Conservation (phyloP, 331 rosid genomes). For the Telfairia occidentalis region DNA sequence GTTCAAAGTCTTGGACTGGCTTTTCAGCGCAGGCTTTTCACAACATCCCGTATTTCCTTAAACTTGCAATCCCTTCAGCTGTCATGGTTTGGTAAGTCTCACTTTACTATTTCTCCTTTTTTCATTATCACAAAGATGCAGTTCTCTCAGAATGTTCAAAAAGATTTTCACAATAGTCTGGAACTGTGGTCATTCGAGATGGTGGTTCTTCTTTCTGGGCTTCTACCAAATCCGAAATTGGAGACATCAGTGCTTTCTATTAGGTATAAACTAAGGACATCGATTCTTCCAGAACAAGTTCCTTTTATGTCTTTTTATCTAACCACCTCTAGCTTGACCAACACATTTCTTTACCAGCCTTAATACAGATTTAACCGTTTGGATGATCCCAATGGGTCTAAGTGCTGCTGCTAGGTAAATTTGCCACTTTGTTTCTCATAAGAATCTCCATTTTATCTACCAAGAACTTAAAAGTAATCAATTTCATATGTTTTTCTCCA, state of each 20-base stretch:
- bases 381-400: slow-evolving; percentile 70
- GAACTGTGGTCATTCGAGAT: slow-evolving; percentile 73
- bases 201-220: slow-evolving; percentile 67
- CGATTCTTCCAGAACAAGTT: not conserved
- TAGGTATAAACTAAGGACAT: slow-evolving; percentile 27
- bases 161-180: slow-evolving; percentile 36
- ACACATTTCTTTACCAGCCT: slow-evolving; percentile 29
- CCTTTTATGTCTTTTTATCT: not conserved
- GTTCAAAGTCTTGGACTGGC: slow-evolving; percentile 60
- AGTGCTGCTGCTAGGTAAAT: slow-evolving; percentile 60
- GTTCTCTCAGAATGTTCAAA: not conserved
- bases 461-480: not conserved
- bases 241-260: slow-evolving; percentile 74
- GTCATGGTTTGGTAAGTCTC: slow-evolving; percentile 67
- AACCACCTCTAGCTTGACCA: not conserved
- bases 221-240: slow-evolving; percentile 56
- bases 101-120: not conserved
- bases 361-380: slow-evolving; percentile 37
- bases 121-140: not conserved
- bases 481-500: not conserved
- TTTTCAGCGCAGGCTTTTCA: slow-evolving; percentile 49
- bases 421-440: not conserved
- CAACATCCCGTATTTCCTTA: slow-evolving; percentile 31
- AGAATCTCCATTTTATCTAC: not conserved
- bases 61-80: slow-evolving; percentile 70